phyloP scores from a whole-genome alignment of 306 rosid species.

The Boehmeria nivea region DNA sequence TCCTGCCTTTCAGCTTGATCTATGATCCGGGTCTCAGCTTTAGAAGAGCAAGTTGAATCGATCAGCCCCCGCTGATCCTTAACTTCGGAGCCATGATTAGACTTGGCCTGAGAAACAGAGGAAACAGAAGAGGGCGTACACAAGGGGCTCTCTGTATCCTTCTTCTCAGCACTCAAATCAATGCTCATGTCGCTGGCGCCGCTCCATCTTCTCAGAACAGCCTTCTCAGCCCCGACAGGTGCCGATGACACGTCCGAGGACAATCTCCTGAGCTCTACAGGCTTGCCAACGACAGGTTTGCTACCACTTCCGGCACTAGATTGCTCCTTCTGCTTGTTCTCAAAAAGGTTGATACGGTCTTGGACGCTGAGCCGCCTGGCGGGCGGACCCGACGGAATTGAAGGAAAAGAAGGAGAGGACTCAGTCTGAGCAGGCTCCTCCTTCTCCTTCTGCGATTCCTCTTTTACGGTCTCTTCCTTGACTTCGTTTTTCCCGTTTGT shows the following conservation, averaged over 20 bases:
- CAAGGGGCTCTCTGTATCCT: slow-evolving; percentile 53
- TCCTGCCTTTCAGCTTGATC: slow-evolving; percentile 27
- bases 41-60: slow-evolving; percentile 13
- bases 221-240: slow-evolving; percentile 34
- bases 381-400: slow-evolving; percentile 34
- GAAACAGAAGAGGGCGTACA: slow-evolving; percentile 53
- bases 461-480: slow-evolving; percentile 10
- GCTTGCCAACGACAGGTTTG: slow-evolving; percentile 55
- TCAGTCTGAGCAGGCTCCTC: slow-evolving; percentile 25
- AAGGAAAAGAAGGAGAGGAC: slow-evolving; percentile 14
- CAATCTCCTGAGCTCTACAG: slow-evolving; percentile 66
- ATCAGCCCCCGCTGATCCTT: slow-evolving; percentile 31
- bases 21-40: slow-evolving; percentile 24
- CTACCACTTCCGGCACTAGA: slow-evolving; percentile 34
- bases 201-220: slow-evolving; percentile 85
- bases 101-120: slow-evolving; percentile 34
- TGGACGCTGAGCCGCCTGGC: slow-evolving; percentile 86
- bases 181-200: slow-evolving; percentile 94
- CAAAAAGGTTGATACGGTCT: slow-evolving; percentile 92
- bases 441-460: slow-evolving; percentile 24
- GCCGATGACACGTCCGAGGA: slow-evolving; percentile 61
- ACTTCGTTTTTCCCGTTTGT: slow-evolving; percentile 40
- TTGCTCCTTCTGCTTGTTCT: slow-evolving; percentile 87
- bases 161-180: slow-evolving; percentile 74
- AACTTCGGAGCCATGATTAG: slow-evolving; percentile 28